Base-by-base conservation (phyloP, 192 early-diverging fungal species). In the Linnemannia schmuckeri region DNA sequence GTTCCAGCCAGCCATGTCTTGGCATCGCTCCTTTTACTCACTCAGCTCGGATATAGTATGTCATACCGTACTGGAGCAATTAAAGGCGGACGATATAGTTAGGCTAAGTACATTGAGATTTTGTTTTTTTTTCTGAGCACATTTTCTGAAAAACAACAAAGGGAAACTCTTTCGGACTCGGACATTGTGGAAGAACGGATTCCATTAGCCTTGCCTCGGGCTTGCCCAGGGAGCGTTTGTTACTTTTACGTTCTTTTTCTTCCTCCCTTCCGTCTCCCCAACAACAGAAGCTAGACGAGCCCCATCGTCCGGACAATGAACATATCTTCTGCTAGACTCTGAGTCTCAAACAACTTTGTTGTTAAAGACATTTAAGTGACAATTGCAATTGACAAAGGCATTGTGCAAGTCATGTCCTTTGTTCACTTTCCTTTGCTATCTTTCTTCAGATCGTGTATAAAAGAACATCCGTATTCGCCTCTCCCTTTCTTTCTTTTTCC, bases 321-420 rank as follows among this genome's bases (percentile, higher is more conserved):
- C 57, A 61, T 7, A n/a, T 27, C 37, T 10, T 10, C 6, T 61
- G 57, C 24, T 61, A 30, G n/a, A 7, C 52, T 22, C 24, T 55
- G 52, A 24, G 20, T 55, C 5, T 55, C 52, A 57, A 27, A 27
- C 24, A 57, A 57, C 66, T 69, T 69, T 18, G 66, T 69, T 69
- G 18, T 35, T 1, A n/a, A n/a, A 27, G 38, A 72, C 41, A 72
- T 72, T 41, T 72, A 72, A 72, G 70, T 72, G 70, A 72, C 70
- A 72, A 66, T 0, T 33, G 13, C 4, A 66, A 33, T 66, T 66
- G 30, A 66, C 27, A 27, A 66, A 66, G 13, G 12, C 30, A 22
- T 52, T 52, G 18, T 52, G 18, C 18, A 5, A 5, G 49, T 52
- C 20, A 4, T 52, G 15, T 52, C 49, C 49, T 4, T 4, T n/a